Base-by-base conservation (phyloP, 2,329 filamentous ascomycete genomes). In the Fusarium domesticum region DNA sequence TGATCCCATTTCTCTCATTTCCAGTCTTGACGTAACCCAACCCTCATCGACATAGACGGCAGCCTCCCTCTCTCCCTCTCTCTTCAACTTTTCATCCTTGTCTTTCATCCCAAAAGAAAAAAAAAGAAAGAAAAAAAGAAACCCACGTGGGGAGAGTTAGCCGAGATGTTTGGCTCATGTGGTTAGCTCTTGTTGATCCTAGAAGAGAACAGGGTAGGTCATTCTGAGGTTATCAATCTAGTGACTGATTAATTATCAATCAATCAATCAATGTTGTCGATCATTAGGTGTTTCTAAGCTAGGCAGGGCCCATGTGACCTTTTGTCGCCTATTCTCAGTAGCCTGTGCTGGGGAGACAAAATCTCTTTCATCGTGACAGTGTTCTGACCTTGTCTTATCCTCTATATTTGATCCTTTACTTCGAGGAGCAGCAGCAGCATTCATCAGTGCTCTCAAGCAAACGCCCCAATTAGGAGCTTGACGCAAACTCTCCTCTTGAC, bases 121-220 rank as follows among this genome's bases (percentile, higher is more conserved):
- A n/a, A n/a, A n/a, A n/a, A n/a, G n/a, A n/a, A n/a, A n/a, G n/a
- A n/a, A n/a, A n/a, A n/a, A n/a, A n/a, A 17, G 35, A 25, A 51
- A 46, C 42, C 40, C 52, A 54, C 51, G 48, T 55, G 45, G 40
- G 45, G 35, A n/a, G 32, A 11, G 11, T 28, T 28, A 28, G 14
- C 12, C 25, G 32, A n/a, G 19, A 33, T 36, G 15, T 23, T 33
- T 43, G 42, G 37, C 51, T 50, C 42, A 42, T 37, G n/a, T 31
- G 32, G 38, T 20, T 32, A 25, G 35, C 20, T 39, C 31, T 4
- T 25, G 7, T 33, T 4, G 10, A 16, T 18, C n/a, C 16, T 3
- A 33, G 6, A 33, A 6, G n/a, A 7, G 14, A 10, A 33, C 31
- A 33, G 15, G n/a, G n/a, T 6, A 4, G 16, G 31, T 4, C n/a